Evolutionary conservation across 768 basidiomycete species (phyloP).

Genomic region (Brasilioporus rufonigricans): DNA sequence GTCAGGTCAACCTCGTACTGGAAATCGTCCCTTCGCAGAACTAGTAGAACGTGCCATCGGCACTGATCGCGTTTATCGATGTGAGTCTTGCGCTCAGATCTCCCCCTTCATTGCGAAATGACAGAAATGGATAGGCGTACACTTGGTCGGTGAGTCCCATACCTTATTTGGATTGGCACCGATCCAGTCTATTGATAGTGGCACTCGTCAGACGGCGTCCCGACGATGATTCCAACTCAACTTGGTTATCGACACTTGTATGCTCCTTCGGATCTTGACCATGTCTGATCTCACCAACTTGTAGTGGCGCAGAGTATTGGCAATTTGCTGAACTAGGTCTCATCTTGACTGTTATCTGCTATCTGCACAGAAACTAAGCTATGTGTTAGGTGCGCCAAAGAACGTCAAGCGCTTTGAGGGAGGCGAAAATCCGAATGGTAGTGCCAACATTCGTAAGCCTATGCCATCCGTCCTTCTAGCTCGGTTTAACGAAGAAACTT

Average conservation of each 20-base stretch:
- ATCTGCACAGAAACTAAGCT: constrained; percentile 2
- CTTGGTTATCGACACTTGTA: constrained; percentile 50
- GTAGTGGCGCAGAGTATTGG: constrained; percentile 45
- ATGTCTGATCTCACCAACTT: constrained; percentile 9
- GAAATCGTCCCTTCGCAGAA: constrained; percentile 39
- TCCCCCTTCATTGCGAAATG: neutral
- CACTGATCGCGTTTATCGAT: constrained; percentile 39
- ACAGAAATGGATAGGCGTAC: constrained; percentile 34
- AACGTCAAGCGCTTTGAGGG: constrained; percentile 42
- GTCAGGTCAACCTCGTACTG: constrained; percentile 50
- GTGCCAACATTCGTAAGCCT: constrained; percentile 44
- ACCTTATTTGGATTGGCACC: neutral
- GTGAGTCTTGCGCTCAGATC: constrained; percentile 20
- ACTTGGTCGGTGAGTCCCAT: constrained; percentile 38
- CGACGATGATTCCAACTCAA: constrained; percentile 44
- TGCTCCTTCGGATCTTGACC: constrained; percentile 5
- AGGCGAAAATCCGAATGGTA: constrained; percentile 47
- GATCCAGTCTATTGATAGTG: neutral
- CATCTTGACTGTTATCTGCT: neutral
- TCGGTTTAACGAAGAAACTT: neutral
- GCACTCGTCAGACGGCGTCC: constrained; percentile 45
- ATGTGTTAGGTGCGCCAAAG: constrained; percentile 24
- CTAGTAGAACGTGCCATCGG: constrained; percentile 41
- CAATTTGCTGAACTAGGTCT: constrained; percentile 42
- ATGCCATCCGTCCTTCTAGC: neutral